These are phyloP conservation scores for Diaporthe nobilis DNA, from an alignment of 2,329 filamentous ascomycete species.

Conservation along the genomic window DNA sequence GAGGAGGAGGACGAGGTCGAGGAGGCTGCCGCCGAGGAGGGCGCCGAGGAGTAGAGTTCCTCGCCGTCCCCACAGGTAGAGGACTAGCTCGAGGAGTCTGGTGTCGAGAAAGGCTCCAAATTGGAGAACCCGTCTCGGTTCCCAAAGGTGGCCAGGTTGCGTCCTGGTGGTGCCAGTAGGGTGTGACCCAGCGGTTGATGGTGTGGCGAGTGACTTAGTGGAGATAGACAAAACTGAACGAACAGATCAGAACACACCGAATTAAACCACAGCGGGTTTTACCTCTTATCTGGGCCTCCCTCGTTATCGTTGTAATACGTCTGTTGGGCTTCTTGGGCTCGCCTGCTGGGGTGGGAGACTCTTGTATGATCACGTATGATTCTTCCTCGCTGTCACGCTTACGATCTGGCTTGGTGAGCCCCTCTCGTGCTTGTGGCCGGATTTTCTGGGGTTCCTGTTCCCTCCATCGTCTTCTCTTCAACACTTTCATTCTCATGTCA, in stretches of 20 bases:
- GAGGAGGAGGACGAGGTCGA: constrained; percentile 78
- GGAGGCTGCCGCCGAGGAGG: constrained; percentile 63
- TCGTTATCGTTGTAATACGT: neutral
- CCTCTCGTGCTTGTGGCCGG: neutral
- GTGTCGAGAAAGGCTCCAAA: neutral
- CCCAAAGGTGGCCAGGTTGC: too few relatives aligned
- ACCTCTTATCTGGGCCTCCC: neutral
- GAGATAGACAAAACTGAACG: constrained; percentile 11
- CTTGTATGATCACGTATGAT: too few relatives aligned
- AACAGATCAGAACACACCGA: neutral
- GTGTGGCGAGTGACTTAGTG: neutral
- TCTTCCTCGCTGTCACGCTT: too few relatives aligned
- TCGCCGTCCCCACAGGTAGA: neutral
- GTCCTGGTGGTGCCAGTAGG: too few relatives aligned
- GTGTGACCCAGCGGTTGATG: neutral
- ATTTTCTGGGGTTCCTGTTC: neutral
- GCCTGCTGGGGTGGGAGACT: neutral
- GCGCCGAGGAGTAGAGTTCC: constrained; percentile 63
- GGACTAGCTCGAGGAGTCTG: neutral
- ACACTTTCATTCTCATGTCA: too few relatives aligned
- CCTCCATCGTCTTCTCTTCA: neutral
- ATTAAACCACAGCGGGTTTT: constrained; percentile 5
- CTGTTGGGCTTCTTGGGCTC: neutral
- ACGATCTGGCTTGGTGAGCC: neutral
- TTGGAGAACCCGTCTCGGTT: neutral